These are phyloP conservation scores for Xylariaceae sp. DNA, from an alignment of 2,329 filamentous ascomycete species.

Conservation along the genomic window DNA sequence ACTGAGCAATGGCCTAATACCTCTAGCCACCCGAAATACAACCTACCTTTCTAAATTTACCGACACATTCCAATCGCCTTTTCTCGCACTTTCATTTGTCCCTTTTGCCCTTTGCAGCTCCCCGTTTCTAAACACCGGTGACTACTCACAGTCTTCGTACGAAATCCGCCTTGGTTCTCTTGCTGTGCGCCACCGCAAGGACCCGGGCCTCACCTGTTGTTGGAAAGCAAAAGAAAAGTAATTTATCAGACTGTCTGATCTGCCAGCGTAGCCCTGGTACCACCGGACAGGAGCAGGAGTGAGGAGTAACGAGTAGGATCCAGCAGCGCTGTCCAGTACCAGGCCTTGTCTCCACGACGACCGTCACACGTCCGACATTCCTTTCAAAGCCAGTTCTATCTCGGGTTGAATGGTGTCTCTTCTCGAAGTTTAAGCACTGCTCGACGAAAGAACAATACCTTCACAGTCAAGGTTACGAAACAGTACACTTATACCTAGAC, in stretches of 20 bases:
- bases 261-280: slow-evolving; percentile 1
- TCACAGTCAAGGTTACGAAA: neutral
- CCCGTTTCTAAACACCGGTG: neutral
- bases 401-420: no score
- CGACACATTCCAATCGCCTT: slow-evolving; percentile 14
- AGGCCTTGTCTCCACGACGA: slow-evolving; percentile 18
- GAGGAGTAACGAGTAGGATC: slow-evolving; percentile 36
- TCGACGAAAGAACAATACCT: no score
- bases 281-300: slow-evolving; percentile 16
- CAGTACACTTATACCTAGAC: neutral
- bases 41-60: slow-evolving; percentile 20
- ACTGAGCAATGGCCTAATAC: slow-evolving; percentile 21
- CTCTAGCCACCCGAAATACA: slow-evolving; percentile 20
- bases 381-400: no score
- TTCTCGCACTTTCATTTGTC: slow-evolving; percentile 15
- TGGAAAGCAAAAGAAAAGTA: no score
- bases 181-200: no score
- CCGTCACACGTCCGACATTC: slow-evolving; percentile 6
- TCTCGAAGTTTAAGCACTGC: no score
- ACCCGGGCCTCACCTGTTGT: no score
- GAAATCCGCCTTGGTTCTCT: no score
- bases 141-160: slow-evolving; percentile 6
- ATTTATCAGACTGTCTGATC: no score
- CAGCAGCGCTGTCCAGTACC: slow-evolving; percentile 48
- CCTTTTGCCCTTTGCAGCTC: slow-evolving; percentile 8